Evolutionary conservation across 331 rosid genomes (phyloP), one percentile per base, ranked within the genome.

Genomic region (Cucumis variabilis): DNA sequence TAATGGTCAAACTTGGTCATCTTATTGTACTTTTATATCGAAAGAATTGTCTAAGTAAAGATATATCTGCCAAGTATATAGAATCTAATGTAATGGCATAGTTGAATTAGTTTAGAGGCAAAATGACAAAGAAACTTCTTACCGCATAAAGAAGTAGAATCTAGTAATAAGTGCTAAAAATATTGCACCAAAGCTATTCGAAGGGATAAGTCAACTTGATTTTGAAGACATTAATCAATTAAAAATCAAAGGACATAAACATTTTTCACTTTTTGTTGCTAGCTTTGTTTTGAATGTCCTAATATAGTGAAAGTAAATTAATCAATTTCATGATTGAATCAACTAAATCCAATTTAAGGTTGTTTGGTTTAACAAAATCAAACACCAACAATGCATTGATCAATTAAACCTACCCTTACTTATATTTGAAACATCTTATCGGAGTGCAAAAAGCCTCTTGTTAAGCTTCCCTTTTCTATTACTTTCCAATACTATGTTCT

Each of bases 101-200:
- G 41, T 19, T 73, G 3, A 41, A 25, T 73, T 15, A 55, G 25
- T 73, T 41, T 73, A 41, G 50, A 37, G 80, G 27, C 55, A 73
- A 55, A 73, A 41, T 3, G 55, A 55, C 9, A 73, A 21, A 37
- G 80, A 41, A 73, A 41, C 17, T 73, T 24, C 80, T 37, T 91
- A 94, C 99, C 99, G 94, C 92, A 92, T 95, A 86, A 97, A 97
- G 95, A 97, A 97, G 91, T 93, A 97, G 88, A 97, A 95, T 0
- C 98, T 98, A 51, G 99, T 97, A 20, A 93, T 88, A 63, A 97
- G 88, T 17, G 89, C 95, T 11, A 98, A 98, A 89, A 90, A 94
- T 86, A 73, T 93, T 86, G 92, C 95, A 37, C 90, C 87, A 84
- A 93, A 90, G 85, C 94, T 92, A 89, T 92, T 91, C n/a, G n/a